Evolutionary conservation across 1,284 basidiomycete genomes (phyloP), one percentile per base, ranked within the genome.

Genomic region (Boletus semigastroideus): DNA sequence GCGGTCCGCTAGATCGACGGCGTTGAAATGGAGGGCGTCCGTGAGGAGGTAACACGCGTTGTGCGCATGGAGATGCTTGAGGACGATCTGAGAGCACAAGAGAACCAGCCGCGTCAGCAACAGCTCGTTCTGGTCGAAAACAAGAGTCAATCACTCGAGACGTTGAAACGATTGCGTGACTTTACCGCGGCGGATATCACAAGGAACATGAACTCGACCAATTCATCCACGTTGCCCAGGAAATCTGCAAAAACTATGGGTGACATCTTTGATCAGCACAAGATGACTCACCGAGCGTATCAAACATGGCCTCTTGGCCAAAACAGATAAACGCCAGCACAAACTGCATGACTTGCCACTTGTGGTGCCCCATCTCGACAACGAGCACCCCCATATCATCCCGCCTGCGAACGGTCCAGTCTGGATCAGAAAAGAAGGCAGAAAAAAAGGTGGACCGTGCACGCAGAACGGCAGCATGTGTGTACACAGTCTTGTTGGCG

Each of bases 131-230:
- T 93, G 56, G 19, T 47, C 52, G 5, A 49, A n/a, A 39, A 17
- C 1, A 10, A n/a, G 9, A 28, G n/a, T 66, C 3, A 65, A 14
- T 5, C n/a, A 43, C 9, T 25, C 4, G 28, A 10, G 17, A 28
- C 6, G 25, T n/a, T 1, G 5, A 5, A 16, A 5, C 2, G 4
- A 40, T 4, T 2, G 9, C 12, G 40, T 5, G 9, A 8, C 74
- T 82, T 68, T 63, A 92, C 90, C 30, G 94, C 92, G 12, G 85
- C 86, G 20, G 88, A 86, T 68, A 98, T 83, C 17, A 98, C 86
- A 38, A 90, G 84, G 57, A 96, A 93, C 65, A 94, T 79, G 60
- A 95, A 92, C 58, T 95, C 91, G 53, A 98, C 70, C 44, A 92
- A 78, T 42, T 90, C 84, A 57, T 98, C 93, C 11, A 86, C 72